Evolutionary conservation across 1,284 basidiomycete species (phyloP).

Genomic region (Tilletiopsis washingtonensis): DNA sequence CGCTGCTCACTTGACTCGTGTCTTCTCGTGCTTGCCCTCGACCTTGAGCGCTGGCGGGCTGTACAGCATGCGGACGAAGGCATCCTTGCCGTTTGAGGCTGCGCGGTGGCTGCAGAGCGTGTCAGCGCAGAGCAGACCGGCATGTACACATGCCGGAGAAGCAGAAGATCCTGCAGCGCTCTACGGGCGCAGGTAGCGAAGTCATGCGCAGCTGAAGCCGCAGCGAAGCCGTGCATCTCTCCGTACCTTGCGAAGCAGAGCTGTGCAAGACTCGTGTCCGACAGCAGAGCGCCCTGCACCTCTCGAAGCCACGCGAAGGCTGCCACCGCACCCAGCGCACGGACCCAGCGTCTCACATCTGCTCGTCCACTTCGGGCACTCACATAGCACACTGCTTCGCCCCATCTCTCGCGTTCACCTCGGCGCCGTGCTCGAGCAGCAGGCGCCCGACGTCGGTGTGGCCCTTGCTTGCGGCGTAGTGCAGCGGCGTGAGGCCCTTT

Average conservation of each 20-base stretch:
- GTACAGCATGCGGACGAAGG: conserved; percentile 17
- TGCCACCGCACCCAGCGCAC: too few relatives aligned
- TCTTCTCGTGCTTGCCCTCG: conserved; percentile 17
- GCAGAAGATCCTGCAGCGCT: too few relatives aligned
- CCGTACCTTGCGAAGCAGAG: too few relatives aligned
- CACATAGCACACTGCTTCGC: conserved; percentile 24
- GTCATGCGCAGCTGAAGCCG: too few relatives aligned
- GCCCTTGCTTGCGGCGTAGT: conserved; percentile 29
- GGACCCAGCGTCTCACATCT: background rate
- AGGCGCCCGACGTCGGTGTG: conserved; percentile 18
- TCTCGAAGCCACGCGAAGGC: too few relatives aligned
- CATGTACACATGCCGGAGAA: too few relatives aligned
- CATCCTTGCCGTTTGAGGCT: conserved; percentile 16
- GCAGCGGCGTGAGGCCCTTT: conserved; percentile 16
- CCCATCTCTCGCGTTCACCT: conserved; percentile 25
- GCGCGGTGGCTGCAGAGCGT: conserved; percentile 28
- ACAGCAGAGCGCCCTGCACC: too few relatives aligned
- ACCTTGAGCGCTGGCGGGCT: conserved; percentile 15
- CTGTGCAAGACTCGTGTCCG: too few relatives aligned
- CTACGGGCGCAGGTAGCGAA: too few relatives aligned
- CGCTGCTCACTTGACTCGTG: conserved; percentile 29
- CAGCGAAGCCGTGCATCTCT: too few relatives aligned
- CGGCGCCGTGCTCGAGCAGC: conserved; percentile 16
- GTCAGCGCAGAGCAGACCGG: too few relatives aligned
- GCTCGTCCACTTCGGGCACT: conserved; percentile 1